Conservation (phyloP, 2,329 filamentous ascomycete genomes). For the Neofusicoccum sp. region DNA sequence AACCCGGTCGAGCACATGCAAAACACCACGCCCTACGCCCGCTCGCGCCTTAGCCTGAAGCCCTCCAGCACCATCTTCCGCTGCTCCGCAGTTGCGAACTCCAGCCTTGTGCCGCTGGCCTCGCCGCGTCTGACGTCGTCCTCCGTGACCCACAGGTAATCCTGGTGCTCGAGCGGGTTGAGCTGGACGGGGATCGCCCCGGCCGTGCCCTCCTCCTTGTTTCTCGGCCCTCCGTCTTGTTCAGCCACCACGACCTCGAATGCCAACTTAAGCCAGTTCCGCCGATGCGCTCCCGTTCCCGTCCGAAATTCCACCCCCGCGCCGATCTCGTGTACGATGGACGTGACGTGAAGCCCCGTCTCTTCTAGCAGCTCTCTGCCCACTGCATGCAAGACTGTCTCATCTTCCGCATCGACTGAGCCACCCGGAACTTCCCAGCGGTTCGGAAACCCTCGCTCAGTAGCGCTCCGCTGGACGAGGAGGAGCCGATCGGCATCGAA, state of each 20-base stretch:
- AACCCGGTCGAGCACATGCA: neutral
- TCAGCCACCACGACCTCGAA: conserved; percentile 35
- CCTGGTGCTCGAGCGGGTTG: conserved; percentile 44
- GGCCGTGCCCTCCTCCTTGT: conserved; percentile 4
- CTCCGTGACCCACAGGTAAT: conserved; percentile 40
- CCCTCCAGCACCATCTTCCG: conserved; percentile 35
- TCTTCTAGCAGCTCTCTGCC: conserved; percentile 54
- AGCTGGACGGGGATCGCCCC: conserved; percentile 26
- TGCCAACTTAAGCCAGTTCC: conserved; percentile 37
- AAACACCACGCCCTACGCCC: conserved; percentile 2
- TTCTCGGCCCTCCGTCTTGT: neutral
- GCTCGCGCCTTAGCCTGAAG: conserved; percentile 24
- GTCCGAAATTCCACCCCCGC: conserved; percentile 25
- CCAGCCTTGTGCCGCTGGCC: conserved; percentile 28
- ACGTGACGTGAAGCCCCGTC: conserved; percentile 47
- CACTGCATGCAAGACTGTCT: conserved; percentile 48
- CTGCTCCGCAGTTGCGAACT: conserved; percentile 28
- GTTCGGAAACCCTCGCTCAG: conserved; percentile 35
- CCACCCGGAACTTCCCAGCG: conserved; percentile 54
- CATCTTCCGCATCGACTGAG: conserved; percentile 46
- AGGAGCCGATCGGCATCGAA: conserved; percentile 35
- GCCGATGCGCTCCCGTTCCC: conserved; percentile 2
- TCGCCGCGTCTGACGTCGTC: conserved; percentile 36
- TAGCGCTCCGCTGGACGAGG: conserved; percentile 36
- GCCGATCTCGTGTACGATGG: conserved; percentile 43